A percentile compares a stretch with the other conserved stretches of the same genome.
phyloP scores from a whole-genome alignment of 2,329 filamentous ascomycete genomes.

The Blastomyces silverae region DNA sequence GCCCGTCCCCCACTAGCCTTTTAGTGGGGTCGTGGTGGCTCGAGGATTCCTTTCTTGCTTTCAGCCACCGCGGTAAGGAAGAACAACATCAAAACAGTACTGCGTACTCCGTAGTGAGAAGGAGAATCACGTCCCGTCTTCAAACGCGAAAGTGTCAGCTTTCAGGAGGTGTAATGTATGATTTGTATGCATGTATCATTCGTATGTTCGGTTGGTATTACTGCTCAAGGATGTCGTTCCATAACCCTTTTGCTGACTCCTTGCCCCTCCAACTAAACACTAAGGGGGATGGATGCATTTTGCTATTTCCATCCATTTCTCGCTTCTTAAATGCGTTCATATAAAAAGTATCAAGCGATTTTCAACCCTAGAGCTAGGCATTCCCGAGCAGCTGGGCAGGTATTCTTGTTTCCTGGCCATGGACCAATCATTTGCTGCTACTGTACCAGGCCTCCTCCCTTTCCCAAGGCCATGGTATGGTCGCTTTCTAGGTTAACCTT shows the following conservation, averaged over 20 bases:
- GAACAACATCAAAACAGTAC: background rate
- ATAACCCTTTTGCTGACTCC: too few relatives aligned
- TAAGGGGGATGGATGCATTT: too few relatives aligned
- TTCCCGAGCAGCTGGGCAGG: background rate
- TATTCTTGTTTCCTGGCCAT: background rate
- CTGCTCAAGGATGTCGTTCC: too few relatives aligned
- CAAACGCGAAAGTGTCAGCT: background rate
- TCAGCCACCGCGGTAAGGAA: slow-evolving; percentile 22
- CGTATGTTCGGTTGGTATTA: too few relatives aligned
- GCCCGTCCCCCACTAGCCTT: background rate
- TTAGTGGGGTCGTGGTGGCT: background rate
- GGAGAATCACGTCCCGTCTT: background rate
- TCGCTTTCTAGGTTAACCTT: slow-evolving; percentile 3
- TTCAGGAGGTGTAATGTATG: background rate
- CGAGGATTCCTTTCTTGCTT: background rate
- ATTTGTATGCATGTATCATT: too few relatives aligned
- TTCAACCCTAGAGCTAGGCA: background rate
- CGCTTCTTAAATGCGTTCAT: too few relatives aligned
- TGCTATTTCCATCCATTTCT: too few relatives aligned
- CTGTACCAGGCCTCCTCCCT: background rate
- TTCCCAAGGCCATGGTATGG: background rate
- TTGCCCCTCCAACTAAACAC: too few relatives aligned
- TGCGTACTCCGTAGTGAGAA: too few relatives aligned
- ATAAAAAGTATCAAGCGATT: background rate
- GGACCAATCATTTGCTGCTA: background rate